Base-by-base conservation (phyloP, 345 rosid genomes). In the Brassica napus region DNA sequence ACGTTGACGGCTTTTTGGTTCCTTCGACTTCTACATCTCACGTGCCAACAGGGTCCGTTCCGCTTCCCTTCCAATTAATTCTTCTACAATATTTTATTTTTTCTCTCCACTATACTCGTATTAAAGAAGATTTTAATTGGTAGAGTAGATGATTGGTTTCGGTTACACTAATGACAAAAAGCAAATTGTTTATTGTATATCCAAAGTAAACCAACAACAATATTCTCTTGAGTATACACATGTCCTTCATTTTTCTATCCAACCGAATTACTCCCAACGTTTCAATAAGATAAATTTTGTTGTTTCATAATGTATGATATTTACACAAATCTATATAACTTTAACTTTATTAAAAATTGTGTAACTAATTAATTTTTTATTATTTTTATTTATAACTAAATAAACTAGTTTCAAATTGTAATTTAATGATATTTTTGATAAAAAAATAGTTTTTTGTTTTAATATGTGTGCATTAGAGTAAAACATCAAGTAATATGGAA, bases 31-130 rank as follows among this genome's bases (percentile, higher is more conserved):
- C 12, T 52, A 15, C 21, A n/a, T 49, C 34, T 24, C 37, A 47
- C 73, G 73, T 49, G 61, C 42, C n/a, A 8, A 52, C 61, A 49
- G 61, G 18, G 60, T 49, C 72, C 37, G 37, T 68, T 68, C n/a
- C 70, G 31, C 31, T 66, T 39, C 55, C 31, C 18, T 12, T 7
- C 67, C 18, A 5, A 7, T 7, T n/a, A 18, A 18, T 58, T 12
- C 39, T 31, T 63, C 11, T 14, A 58, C 30, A 18, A 59, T n/a
- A 10, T 58, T 58, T 57, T 8, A 4, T 58, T 26, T 11, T 12
- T 26, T 60, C n/a, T 28, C 8, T 3, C 6, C 57, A 47, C 18
- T 5, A n/a, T n/a, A n/a, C 30, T 26, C 57, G 57, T 49, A 15
- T 52, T n/a, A 52, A 15, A 52, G 58, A 52, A 52, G 7, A n/a